phyloP scores from a whole-genome alignment of 2,329 filamentous ascomycete genomes.

The Colletotrichum tofieldiae region DNA sequence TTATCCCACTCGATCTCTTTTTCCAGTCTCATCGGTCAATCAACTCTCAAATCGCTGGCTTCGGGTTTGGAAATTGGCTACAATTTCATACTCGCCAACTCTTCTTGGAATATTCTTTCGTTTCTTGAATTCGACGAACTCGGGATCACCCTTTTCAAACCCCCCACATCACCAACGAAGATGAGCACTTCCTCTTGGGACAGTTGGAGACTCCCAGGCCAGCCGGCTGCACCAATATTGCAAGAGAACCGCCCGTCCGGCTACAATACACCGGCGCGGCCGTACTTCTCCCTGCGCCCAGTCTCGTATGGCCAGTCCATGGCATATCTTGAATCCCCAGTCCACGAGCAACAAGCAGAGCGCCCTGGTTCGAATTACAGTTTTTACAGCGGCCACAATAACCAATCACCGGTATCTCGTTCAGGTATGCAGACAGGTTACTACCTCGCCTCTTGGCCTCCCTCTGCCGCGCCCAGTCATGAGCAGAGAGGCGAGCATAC shows the following conservation, averaged over 20 bases:
- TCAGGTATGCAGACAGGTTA: neutral
- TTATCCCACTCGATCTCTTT: neutral
- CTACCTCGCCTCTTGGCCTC: neutral
- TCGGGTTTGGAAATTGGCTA: neutral
- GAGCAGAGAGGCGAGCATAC: neutral
- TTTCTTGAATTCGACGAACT: neutral
- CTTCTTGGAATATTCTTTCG: neutral
- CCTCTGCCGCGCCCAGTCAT: neutral
- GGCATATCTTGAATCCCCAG: neutral
- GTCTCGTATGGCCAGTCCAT: neutral
- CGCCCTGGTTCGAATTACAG: neutral
- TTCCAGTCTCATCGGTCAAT: neutral
- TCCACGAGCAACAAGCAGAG: neutral
- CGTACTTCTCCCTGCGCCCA: neutral
- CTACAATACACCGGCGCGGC: neutral
- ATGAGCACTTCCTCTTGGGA: slow-evolving; percentile 17
- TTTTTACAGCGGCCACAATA: neutral
- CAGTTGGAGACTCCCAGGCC: neutral
- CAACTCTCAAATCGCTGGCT: neutral
- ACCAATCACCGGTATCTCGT: neutral
- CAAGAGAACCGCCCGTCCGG: neutral
- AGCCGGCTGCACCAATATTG: neutral
- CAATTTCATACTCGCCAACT: neutral
- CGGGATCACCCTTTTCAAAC: neutral
- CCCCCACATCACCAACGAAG: neutral